Base-by-base conservation (phyloP, 495 filamentous ascomycete species). In the Penicillium alfredii region DNA sequence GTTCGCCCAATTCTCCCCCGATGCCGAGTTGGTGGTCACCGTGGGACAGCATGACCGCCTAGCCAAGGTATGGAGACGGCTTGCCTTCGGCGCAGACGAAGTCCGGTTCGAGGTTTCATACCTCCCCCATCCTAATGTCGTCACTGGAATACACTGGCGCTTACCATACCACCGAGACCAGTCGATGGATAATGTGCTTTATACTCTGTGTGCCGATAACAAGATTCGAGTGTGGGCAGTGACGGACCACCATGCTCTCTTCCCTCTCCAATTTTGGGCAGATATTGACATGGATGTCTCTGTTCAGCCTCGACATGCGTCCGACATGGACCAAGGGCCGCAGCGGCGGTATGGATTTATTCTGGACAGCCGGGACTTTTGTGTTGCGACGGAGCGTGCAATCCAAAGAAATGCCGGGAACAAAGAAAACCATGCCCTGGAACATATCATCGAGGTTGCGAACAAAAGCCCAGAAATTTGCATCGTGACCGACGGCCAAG, bases 71-170 rank as follows among this genome's bases (percentile, higher is more conserved):
- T 99, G 92, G 92, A 76, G 87, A 42, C 72, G 90, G 43, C 63
- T 93, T 12, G 84, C 82, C n/a, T 94, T 86, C 58, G 86, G 86
- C 11, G 73, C 77, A 8, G 80, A 84, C 42, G 84, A 90, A 48
- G 83, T 84, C 14, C 77, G 84, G 19, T 95, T 96, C 56, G 92
- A 97, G 49, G 85, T 88, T 51, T 77, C 79, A 4, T 99, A 99
- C 60, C 76, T 99, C 1, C 65, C 80, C 8, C 92, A 99, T 60
- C 88, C 88, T 1, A 66, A 73, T 30, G 64, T 81, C 0, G 77
- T 99, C 18, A 94, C 84, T 6, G 77, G 73, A 37, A 68, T 96
- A 43, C 82, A 92, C 48, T 99, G 92, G 92, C 77, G 88, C 19
- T 70, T 72, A 34, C 83, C 86, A 3, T 74, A 73, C 31, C 77